Conservation (phyloP, 495 filamentous ascomycete species). For the Thermochaetoides thermophila region DNA sequence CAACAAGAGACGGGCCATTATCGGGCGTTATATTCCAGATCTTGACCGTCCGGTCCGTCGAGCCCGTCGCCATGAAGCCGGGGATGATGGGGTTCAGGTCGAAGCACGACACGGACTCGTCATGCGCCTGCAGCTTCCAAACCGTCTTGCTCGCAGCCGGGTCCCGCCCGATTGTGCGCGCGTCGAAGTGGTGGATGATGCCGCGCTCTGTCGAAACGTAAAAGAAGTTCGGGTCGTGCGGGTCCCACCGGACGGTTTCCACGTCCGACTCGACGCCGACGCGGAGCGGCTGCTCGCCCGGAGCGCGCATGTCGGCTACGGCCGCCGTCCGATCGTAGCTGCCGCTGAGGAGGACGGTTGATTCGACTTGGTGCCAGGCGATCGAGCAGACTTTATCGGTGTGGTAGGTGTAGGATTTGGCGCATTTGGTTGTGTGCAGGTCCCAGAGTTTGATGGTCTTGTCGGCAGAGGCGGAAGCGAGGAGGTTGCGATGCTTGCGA, state of each 20-base stretch:
- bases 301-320: constrained; percentile 83
- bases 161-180: constrained; percentile 48
- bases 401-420: constrained; percentile 82
- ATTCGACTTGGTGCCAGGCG: constrained; percentile 77
- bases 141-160: constrained; percentile 65
- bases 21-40: constrained; percentile 80
- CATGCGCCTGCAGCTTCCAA: constrained; percentile 92
- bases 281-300: constrained; percentile 57
- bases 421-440: constrained; percentile 75
- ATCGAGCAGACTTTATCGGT: constrained; percentile 94
- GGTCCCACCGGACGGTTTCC: constrained; percentile 82
- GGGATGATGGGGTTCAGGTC: constrained; percentile 81
- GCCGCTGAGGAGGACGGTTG: constrained; percentile 78
- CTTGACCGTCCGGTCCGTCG: constrained; percentile 86
- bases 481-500: constrained; percentile 78
- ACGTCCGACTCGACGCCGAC: constrained; percentile 94
- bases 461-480: constrained; percentile 93
- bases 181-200: constrained; percentile 75
- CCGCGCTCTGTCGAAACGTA: constrained; percentile 89
- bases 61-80: constrained; percentile 84
- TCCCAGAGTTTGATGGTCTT: constrained; percentile 98
- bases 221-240: constrained; percentile 83
- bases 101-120: constrained; percentile 86
- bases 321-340: constrained; percentile 90
- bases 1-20: constrained; percentile 76